Evolutionary conservation across 202 grass and related monocot species (phyloP).

Genomic region (Digitaria exilis): DNA sequence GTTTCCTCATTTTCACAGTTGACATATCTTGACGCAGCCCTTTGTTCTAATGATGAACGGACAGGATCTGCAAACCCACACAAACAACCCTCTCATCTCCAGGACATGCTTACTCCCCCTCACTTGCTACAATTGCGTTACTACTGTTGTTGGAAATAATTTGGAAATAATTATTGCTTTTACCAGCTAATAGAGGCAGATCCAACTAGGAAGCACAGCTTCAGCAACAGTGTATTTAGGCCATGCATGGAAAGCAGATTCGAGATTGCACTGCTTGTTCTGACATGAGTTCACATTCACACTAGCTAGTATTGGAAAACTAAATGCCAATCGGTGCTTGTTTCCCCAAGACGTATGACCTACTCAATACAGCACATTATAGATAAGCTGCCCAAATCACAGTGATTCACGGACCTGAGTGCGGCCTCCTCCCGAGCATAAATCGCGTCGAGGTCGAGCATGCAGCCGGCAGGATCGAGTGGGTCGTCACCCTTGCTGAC

Average conservation of each 20-base stretch:
- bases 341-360: background rate
- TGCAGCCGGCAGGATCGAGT: slow-evolving; percentile 69
- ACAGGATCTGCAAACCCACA: background rate
- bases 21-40: background rate
- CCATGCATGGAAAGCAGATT: background rate
- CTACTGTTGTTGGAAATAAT: background rate
- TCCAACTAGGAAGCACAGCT: background rate
- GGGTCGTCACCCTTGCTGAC: slow-evolving; percentile 70
- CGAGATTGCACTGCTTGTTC: background rate
- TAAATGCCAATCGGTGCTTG: background rate
- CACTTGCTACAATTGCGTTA: background rate
- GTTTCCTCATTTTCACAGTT: slow-evolving; percentile 18
- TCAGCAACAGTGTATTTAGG: background rate
- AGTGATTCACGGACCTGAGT: slow-evolving; percentile 55
- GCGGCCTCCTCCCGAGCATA: slow-evolving; percentile 89
- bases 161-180: slow-evolving; percentile 4
- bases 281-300: slow-evolving; percentile 4
- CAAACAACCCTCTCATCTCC: slow-evolving; percentile 6
- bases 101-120: background rate
- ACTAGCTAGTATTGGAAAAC: slow-evolving; percentile 4
- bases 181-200: slow-evolving; percentile 27
- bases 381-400: slow-evolving; percentile 15
- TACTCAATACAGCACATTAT: slow-evolving; percentile 6
- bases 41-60: background rate
- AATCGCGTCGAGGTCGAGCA: slow-evolving; percentile 69